These are phyloP conservation scores for Talaromyces piceae DNA, from an alignment of 2,329 filamentous ascomycete genomes.

Conservation along the genomic window DNA sequence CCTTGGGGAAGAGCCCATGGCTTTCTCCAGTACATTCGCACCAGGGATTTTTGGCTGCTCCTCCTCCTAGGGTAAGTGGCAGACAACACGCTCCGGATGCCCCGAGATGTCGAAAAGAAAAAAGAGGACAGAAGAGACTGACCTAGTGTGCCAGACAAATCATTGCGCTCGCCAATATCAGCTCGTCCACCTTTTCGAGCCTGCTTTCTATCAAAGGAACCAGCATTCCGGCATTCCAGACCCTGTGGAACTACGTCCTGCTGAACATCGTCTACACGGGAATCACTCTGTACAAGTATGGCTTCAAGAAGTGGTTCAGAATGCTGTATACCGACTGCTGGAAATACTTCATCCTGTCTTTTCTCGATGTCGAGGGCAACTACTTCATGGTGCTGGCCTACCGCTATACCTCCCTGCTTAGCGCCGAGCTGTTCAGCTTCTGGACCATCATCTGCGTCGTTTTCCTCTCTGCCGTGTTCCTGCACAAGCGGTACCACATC, in stretches of 20 bases:
- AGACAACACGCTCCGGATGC: not conserved
- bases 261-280: constrained; percentile 75
- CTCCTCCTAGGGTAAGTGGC: constrained; percentile 6
- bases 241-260: constrained; percentile 87
- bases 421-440: constrained; percentile 93
- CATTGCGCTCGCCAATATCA: constrained; percentile 81
- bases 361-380: constrained; percentile 93
- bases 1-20: not conserved
- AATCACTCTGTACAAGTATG: constrained; percentile 72
- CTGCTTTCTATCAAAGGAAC: constrained; percentile 62
- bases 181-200: constrained; percentile 81
- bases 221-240: constrained; percentile 90
- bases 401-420: constrained; percentile 82
- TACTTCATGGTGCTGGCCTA: constrained; percentile 97
- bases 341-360: constrained; percentile 89
- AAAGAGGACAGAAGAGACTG: not conserved
- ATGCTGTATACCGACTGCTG: constrained; percentile 68
- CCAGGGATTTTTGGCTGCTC: constrained; percentile 10
- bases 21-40: constrained; percentile 9
- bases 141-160: constrained; percentile 52
- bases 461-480: constrained; percentile 69
- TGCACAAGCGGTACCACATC: constrained; percentile 81
- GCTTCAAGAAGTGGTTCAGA: constrained; percentile 59
- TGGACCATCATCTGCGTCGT: constrained; percentile 96
- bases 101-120: too few relatives aligned